phyloP scores from a whole-genome alignment of 495 filamentous ascomycete species.

The Astrothelium subdiscretum region DNA sequence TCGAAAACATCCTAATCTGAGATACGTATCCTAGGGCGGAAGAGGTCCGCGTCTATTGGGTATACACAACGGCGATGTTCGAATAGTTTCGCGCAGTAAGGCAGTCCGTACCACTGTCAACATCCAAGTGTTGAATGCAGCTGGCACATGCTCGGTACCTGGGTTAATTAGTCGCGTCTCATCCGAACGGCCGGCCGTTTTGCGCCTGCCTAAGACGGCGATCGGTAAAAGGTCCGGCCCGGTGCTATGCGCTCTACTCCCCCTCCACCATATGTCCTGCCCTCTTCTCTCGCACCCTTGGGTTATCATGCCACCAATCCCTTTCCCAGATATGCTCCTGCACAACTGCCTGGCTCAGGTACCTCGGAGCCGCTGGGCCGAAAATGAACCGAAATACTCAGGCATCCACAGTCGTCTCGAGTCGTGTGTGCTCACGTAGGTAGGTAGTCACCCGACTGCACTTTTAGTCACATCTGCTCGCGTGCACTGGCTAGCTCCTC shows the following conservation, averaged over 20 bases:
- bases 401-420: too few species aligned
- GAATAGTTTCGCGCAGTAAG: too few species aligned
- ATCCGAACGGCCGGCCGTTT: not conserved
- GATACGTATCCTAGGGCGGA: not conserved
- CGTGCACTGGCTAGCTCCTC: not conserved
- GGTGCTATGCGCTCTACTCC: not conserved
- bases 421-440: too few species aligned
- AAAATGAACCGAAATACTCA: not conserved
- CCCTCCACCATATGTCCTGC: not conserved
- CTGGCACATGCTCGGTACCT: too few species aligned
- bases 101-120: too few species aligned
- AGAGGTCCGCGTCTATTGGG: too few species aligned
- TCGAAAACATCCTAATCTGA: too few species aligned
- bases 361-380: not conserved
- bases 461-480: not conserved
- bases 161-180: too few species aligned
- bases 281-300: not conserved
- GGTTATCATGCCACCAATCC: not conserved
- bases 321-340: not conserved
- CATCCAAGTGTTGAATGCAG: too few species aligned
- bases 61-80: too few species aligned
- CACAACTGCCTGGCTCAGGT: not conserved
- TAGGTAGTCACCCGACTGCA: not conserved
- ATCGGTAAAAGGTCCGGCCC: not conserved
- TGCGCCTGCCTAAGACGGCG: not conserved